These are phyloP conservation scores for Zoysia japonica DNA, from an alignment of 176 grass and related monocot genomes.

Conservation along the genomic window DNA sequence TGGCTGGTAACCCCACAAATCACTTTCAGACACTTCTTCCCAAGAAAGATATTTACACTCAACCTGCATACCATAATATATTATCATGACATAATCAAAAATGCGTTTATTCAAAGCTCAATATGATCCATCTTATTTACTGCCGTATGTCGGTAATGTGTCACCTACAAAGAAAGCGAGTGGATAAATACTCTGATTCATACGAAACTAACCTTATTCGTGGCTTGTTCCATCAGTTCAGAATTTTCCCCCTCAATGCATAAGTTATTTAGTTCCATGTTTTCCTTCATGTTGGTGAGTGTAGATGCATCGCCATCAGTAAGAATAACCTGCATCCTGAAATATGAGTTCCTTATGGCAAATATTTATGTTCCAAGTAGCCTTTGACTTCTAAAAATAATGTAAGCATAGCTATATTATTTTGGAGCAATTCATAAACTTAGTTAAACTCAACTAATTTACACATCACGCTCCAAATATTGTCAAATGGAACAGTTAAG, in stretches of 20 bases:
- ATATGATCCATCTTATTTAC: background rate
- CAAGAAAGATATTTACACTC: slow-evolving; percentile 87
- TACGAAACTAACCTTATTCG: slow-evolving; percentile 42
- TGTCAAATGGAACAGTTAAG: background rate
- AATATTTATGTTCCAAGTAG: background rate
- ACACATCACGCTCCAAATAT: background rate
- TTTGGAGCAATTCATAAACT: background rate
- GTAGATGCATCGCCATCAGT: slow-evolving; percentile 79
- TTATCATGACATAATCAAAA: background rate
- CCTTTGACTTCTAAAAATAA: slow-evolving; percentile 9
- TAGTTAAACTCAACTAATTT: background rate
- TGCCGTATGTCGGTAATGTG: background rate
- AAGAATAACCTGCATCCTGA: slow-evolving; percentile 72
- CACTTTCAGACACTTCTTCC: slow-evolving; percentile 69
- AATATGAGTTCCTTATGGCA: slow-evolving; percentile 8
- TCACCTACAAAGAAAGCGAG: background rate
- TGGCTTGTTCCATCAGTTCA: slow-evolving; percentile 8
- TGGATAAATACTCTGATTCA: background rate
- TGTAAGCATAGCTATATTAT: slow-evolving; percentile 1
- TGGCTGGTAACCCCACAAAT: slow-evolving; percentile 48
- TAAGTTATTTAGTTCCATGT: slow-evolving; percentile 71
- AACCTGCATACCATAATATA: slow-evolving; percentile 47
- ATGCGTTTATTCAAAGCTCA: slow-evolving; percentile 17
- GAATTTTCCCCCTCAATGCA: slow-evolving; percentile 19
- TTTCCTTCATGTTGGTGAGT: slow-evolving; percentile 79